These are phyloP conservation scores for Acorus gramineus DNA, from an alignment of 106 monocot species.

Conservation along the genomic window DNA sequence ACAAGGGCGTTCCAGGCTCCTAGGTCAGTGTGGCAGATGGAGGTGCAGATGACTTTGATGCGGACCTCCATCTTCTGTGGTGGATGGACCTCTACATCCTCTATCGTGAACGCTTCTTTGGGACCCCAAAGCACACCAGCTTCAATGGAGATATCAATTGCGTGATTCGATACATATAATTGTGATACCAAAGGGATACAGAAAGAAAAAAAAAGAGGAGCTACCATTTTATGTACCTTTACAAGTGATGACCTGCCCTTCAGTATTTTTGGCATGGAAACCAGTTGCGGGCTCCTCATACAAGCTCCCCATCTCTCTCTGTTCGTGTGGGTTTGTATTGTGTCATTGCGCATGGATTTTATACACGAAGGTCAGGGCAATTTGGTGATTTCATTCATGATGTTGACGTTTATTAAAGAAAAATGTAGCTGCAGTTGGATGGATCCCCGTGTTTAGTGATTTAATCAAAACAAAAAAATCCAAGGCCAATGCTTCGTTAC, in stretches of 20 bases:
- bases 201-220: slow-evolving; percentile 2
- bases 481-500: too few relatives aligned
- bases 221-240: slow-evolving; percentile 29
- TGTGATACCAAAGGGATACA: not conserved
- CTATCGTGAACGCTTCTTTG: slow-evolving; percentile 41
- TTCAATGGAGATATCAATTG: slow-evolving; percentile 3
- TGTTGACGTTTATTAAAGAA: too few relatives aligned
- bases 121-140: slow-evolving; percentile 56
- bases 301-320: too few relatives aligned
- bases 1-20: slow-evolving; percentile 55
- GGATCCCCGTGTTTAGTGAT: too few relatives aligned
- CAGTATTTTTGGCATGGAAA: not conserved
- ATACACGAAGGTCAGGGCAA: too few relatives aligned
- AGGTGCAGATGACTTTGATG: slow-evolving; percentile 48
- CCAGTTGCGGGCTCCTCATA: not conserved
- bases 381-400: too few relatives aligned
- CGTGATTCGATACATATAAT: not conserved
- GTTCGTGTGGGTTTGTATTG: too few relatives aligned
- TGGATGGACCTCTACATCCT: slow-evolving; percentile 58
- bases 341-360: too few relatives aligned
- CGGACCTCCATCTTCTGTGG: slow-evolving; percentile 62
- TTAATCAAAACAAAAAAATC: too few relatives aligned
- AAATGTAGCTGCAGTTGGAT: too few relatives aligned
- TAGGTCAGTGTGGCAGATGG: slow-evolving; percentile 80
- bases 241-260: slow-evolving; percentile 50